Percentiles rank a stretch among this genome's conserved stretches.
Conservation (phyloP, 306 rosid genomes). For the Vachellia collinsii region DNA sequence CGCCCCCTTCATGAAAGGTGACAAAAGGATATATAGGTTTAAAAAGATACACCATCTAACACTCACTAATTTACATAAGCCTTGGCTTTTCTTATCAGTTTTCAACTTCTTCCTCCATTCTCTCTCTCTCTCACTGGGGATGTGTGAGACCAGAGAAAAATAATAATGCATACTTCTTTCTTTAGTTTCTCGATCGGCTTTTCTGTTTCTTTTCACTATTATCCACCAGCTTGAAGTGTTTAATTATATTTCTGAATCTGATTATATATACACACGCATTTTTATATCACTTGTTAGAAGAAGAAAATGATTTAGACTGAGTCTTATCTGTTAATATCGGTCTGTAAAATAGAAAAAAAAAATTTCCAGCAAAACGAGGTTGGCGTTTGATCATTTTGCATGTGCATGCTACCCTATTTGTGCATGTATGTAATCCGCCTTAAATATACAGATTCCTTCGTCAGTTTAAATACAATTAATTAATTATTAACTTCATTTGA, state of each 20-base stretch:
- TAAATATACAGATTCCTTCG: constrained; percentile 25
- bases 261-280: constrained; percentile 4
- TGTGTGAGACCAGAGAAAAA: constrained; percentile 29
- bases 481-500: background rate
- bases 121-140: constrained; percentile 42
- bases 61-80: constrained; percentile 9
- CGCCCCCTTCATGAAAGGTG: background rate
- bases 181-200: constrained; percentile 61
- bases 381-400: constrained; percentile 60
- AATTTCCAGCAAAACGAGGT: constrained; percentile 61
- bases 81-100: constrained; percentile 50
- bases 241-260: constrained; percentile 43
- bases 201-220: constrained; percentile 48
- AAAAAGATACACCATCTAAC: background rate
- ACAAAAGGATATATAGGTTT: constrained; percentile 30
- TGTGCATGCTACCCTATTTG: constrained; percentile 50
- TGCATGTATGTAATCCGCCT: constrained; percentile 42
- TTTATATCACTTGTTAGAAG: constrained; percentile 1
- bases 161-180: background rate
- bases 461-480: constrained; percentile 28
- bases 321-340: constrained; percentile 33
- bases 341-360: constrained; percentile 19
- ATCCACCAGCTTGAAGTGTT: constrained; percentile 54
- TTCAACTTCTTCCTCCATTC: background rate
- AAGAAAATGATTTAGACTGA: background rate